A percentile compares a stretch with the other conserved stretches of the same genome.
phyloP scores from a whole-genome alignment of 352 stramenopile species.

The Pythium utonaiense region DNA sequence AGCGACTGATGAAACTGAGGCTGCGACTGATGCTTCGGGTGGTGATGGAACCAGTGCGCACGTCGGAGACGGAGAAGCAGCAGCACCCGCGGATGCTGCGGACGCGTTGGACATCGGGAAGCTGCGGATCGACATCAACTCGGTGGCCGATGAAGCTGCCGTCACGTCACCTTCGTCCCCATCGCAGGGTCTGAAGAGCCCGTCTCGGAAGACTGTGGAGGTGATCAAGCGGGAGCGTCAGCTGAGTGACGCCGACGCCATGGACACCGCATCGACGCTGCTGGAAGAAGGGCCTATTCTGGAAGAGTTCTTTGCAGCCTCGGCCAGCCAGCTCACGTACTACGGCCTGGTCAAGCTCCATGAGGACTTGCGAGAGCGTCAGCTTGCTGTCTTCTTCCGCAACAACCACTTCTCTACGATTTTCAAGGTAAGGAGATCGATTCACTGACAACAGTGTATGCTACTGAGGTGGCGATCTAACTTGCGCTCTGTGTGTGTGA shows the following conservation, averaged over 20 bases:
- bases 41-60: background rate
- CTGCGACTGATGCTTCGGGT: background rate
- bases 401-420: slow-evolving; percentile 99
- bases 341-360: slow-evolving; percentile 92
- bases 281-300: slow-evolving; percentile 79
- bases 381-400: slow-evolving; percentile 96
- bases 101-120: background rate
- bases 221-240: slow-evolving; percentile 76
- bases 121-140: slow-evolving; percentile 44
- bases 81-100: background rate
- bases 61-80: background rate
- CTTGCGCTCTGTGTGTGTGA: background rate
- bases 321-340: slow-evolving; percentile 93
- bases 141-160: slow-evolving; percentile 6
- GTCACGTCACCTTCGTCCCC: slow-evolving; percentile 22
- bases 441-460: background rate
- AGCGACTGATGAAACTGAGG: background rate
- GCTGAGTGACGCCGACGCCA: slow-evolving; percentile 62
- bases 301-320: slow-evolving; percentile 89
- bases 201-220: slow-evolving; percentile 63
- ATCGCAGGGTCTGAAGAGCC: slow-evolving; percentile 48
- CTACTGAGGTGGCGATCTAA: background rate
- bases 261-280: slow-evolving; percentile 50
- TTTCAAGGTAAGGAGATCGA: slow-evolving; percentile 74
- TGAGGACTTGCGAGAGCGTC: slow-evolving; percentile 85